Evolutionary conservation across 495 filamentous ascomycete species (phyloP).

Genomic region (Talaromyces nanjingensis): DNA sequence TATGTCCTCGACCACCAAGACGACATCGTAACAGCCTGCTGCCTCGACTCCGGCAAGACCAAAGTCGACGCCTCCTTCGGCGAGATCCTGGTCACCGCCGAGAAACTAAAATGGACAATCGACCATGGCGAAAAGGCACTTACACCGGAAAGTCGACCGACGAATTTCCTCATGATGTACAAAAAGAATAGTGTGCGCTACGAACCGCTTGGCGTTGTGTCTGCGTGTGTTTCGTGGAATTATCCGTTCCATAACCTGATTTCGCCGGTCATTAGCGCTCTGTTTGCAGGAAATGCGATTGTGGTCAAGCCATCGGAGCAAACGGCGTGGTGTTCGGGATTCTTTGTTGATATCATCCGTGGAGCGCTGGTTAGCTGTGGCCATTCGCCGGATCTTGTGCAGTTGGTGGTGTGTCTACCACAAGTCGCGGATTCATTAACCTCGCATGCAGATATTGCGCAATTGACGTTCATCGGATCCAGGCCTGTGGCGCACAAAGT

Average conservation of each 20-base stretch:
- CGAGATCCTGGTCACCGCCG: slow-evolving; percentile 86
- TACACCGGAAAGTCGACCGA: slow-evolving; percentile 60
- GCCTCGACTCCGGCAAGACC: slow-evolving; percentile 95
- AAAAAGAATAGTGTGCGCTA: slow-evolving; percentile 88
- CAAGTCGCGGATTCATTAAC: slow-evolving; percentile 74
- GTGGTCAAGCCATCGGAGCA: slow-evolving; percentile 89
- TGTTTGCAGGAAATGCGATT: slow-evolving; percentile 90
- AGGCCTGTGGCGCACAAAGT: slow-evolving; percentile 82
- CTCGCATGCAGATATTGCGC: slow-evolving; percentile 73
- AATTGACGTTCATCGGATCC: slow-evolving; percentile 97
- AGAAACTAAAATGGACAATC: slow-evolving; percentile 94
- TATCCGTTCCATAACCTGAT: slow-evolving; percentile 94
- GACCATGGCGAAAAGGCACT: slow-evolving; percentile 83
- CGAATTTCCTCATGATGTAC: slow-evolving; percentile 89
- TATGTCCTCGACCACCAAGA: slow-evolving; percentile 86
- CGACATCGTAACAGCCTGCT: slow-evolving; percentile 74
- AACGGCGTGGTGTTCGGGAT: slow-evolving; percentile 81
- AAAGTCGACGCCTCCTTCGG: slow-evolving; percentile 88
- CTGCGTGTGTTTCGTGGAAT: slow-evolving; percentile 95
- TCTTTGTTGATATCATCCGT: slow-evolving; percentile 71
- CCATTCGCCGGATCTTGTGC: slow-evolving; percentile 75
- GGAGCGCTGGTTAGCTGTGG: slow-evolving; percentile 77
- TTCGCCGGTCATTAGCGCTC: slow-evolving; percentile 78
- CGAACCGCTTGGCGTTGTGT: slow-evolving; percentile 89
- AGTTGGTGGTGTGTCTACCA: slow-evolving; percentile 83